A percentile compares a stretch with the other conserved stretches of the same genome.
Conservation (phyloP, 2,329 filamentous ascomycete genomes). For the Tympanopsis confertula region DNA sequence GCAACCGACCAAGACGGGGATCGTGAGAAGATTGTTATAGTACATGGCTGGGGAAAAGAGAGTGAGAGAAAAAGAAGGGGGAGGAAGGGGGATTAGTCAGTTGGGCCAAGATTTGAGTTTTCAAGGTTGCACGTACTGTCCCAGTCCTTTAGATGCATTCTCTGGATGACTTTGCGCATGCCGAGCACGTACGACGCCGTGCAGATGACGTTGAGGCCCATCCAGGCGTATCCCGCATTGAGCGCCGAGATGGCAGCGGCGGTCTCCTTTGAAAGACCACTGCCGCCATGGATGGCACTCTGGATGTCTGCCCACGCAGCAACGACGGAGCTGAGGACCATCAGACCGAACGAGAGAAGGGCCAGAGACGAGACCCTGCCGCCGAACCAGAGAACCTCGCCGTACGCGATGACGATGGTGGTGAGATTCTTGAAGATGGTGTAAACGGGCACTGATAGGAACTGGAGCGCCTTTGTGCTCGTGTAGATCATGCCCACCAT, state of each 20-base stretch:
- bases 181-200: constrained; percentile 78
- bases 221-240: constrained; percentile 94
- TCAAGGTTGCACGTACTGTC: constrained; percentile 61
- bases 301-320: constrained; percentile 97
- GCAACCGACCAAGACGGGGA: constrained; percentile 74
- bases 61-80: constrained; percentile 2
- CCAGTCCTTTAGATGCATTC: constrained; percentile 99
- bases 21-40: constrained; percentile 97
- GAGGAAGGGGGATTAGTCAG: neutral
- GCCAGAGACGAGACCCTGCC: constrained; percentile 79
- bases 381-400: constrained; percentile 96
- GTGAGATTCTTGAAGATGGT: constrained; percentile 99
- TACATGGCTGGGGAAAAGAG: constrained; percentile 64
- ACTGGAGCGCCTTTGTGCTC: constrained; percentile 87
- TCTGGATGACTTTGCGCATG: constrained; percentile 98
- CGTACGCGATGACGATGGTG: constrained; percentile 96
- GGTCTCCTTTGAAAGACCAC: constrained; percentile 41
- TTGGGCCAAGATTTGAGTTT: neutral
- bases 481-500: constrained; percentile 99
- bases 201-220: constrained; percentile 93
- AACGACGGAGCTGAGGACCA: constrained; percentile 89
- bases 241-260: constrained; percentile 73
- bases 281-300: constrained; percentile 60
- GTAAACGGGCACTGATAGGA: constrained; percentile 93
- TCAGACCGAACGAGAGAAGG: constrained; percentile 86